Evolutionary conservation across 1,284 basidiomycete genomes (phyloP).

Genomic region (Baeospora myosura): DNA sequence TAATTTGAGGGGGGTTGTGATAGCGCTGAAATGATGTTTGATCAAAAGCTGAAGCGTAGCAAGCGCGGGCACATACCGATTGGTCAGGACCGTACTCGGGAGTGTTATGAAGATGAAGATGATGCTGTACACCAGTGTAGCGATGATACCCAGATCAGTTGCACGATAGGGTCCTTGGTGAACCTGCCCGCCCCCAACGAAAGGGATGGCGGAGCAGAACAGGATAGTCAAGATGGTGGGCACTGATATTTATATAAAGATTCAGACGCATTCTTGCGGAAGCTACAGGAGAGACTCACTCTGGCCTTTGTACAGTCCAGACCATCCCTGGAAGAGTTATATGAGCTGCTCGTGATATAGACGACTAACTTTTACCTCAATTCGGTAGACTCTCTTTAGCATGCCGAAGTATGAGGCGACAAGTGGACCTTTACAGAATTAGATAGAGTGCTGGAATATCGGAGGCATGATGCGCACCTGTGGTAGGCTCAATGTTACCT

Average conservation of each 20-base stretch:
- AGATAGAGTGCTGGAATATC: neutral
- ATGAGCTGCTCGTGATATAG: neutral
- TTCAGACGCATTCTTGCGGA: neutral
- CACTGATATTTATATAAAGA: neutral
- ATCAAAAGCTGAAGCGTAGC: neutral
- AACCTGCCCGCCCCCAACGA: neutral
- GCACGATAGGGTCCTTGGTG: neutral
- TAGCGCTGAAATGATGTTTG: neutral
- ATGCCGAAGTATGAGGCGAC: neutral
- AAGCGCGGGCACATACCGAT: neutral
- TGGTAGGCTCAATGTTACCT: neutral
- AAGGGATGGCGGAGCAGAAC: neutral
- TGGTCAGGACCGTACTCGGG: neutral
- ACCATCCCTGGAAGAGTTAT: neutral
- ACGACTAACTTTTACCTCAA: neutral
- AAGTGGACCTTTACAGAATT: neutral
- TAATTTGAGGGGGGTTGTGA: constrained; percentile 1
- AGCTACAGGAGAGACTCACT: neutral
- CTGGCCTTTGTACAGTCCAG: neutral
- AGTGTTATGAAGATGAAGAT: neutral
- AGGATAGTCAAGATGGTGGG: neutral
- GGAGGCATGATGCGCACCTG: neutral
- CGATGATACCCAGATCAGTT: neutral
- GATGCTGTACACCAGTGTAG: neutral
- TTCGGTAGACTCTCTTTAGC: neutral